Evolutionary conservation across 2,329 filamentous ascomycete species (phyloP).

Genomic region (Biscogniauxia marginata): DNA sequence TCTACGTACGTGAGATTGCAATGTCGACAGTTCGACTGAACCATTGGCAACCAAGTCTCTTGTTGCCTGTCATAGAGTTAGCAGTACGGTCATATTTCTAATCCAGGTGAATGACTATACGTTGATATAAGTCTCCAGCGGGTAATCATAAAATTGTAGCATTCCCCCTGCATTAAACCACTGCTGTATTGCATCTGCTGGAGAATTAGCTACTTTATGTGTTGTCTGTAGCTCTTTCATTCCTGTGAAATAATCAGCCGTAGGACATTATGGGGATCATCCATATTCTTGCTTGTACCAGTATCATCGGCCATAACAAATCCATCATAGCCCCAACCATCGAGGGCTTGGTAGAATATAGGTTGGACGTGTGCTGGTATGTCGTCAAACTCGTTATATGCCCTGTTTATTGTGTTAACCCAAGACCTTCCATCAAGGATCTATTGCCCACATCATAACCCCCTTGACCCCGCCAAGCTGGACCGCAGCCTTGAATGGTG

Average conservation of each 20-base stretch:
- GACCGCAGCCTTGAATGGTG: conserved; percentile 43
- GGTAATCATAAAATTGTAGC: conserved; percentile 46
- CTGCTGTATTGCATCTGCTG: conserved; percentile 40
- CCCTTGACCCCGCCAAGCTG: conserved; percentile 42
- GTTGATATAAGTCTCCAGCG: conserved; percentile 38
- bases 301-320: conserved; percentile 44
- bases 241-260: conserved; percentile 23
- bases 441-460: conserved; percentile 40
- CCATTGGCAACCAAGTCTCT: conserved; percentile 35
- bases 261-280: too few relatives aligned
- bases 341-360: conserved; percentile 37
- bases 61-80: conserved; percentile 25
- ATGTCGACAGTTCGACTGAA: conserved; percentile 33
- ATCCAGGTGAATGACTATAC: conserved; percentile 16
- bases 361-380: conserved; percentile 40
- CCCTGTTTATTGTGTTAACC: conserved; percentile 22
- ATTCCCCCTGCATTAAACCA: conserved; percentile 46
- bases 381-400: conserved; percentile 42
- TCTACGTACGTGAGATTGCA: conserved; percentile 37
- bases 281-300: conserved; percentile 29
- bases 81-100: background rate
- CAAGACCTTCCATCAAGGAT: background rate
- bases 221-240: conserved; percentile 34
- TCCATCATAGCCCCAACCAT: conserved; percentile 41
- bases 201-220: conserved; percentile 38